Conservation (phyloP, 345 rosid genomes). For the Streptanthus diversifolius region DNA sequence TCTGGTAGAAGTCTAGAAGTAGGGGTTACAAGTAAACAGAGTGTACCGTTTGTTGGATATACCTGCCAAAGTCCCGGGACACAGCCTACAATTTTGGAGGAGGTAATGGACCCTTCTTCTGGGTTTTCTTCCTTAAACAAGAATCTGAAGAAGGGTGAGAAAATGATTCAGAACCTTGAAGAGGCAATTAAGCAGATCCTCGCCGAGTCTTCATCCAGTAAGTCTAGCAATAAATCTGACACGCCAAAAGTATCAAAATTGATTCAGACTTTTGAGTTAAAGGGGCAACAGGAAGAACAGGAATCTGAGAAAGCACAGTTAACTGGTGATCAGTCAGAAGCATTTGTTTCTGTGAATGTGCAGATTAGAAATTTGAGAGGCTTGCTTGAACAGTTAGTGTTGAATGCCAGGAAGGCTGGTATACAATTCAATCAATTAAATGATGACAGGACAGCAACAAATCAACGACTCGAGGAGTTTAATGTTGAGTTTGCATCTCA, state of each 20-base stretch:
- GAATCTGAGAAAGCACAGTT: conserved; percentile 40
- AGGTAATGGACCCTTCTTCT: conserved; percentile 37
- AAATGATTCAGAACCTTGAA: conserved; percentile 53
- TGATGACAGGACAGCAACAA: conserved; percentile 37
- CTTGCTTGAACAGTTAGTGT: conserved; percentile 49
- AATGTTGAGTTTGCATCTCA: conserved; percentile 45
- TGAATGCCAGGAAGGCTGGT: conserved; percentile 48
- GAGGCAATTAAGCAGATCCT: conserved; percentile 48
- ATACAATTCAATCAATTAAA: conserved; percentile 39
- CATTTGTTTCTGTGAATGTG: conserved; percentile 44
- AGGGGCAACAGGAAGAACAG: conserved; percentile 50
- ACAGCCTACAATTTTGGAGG: conserved; percentile 32
- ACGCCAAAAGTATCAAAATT: conserved; percentile 61
- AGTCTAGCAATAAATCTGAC: conserved; percentile 41
- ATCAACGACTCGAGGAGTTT: conserved; percentile 42
- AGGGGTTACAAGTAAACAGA: conserved; percentile 17
- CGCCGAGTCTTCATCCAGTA: conserved; percentile 33
- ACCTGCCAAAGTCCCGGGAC: conserved; percentile 21
- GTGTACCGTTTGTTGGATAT: conserved; percentile 31
- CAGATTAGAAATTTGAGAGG: conserved; percentile 48
- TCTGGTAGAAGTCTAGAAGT: conserved; percentile 27
- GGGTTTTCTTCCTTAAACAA: conserved; percentile 44
- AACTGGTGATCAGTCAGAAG: conserved; percentile 36
- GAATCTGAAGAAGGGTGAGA: conserved; percentile 53
- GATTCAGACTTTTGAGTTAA: conserved; percentile 82